phyloP scores from a whole-genome alignment of 1,284 basidiomycete genomes.

The Thecaphora thlaspeos region DNA sequence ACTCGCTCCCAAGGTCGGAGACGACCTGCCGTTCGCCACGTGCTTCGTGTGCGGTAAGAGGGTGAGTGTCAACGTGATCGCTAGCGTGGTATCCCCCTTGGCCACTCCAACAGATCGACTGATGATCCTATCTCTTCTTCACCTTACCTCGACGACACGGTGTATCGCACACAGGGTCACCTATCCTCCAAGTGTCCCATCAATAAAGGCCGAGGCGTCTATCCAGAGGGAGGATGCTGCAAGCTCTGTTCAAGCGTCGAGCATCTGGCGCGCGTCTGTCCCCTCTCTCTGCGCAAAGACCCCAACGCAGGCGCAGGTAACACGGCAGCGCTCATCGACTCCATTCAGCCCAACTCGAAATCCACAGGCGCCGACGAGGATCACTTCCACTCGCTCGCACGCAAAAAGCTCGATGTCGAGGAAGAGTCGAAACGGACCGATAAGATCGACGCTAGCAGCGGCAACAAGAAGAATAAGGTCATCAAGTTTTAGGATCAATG shows the following conservation, averaged over 20 bases:
- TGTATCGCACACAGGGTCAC: conserved; percentile 67
- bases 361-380: conserved; percentile 81
- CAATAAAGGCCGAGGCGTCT: conserved; percentile 78
- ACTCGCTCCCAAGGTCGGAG: conserved; percentile 61
- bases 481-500: conserved; percentile 30
- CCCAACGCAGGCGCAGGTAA: conserved; percentile 17
- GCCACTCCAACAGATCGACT: no score
- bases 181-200: conserved; percentile 76
- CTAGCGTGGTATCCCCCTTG: no score
- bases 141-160: no score
- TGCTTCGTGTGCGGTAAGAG: conserved; percentile 77
- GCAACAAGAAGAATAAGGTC: conserved; percentile 12
- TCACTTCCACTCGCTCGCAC: conserved; percentile 79
- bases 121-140: no score
- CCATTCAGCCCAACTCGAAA: conserved; percentile 43
- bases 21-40: conserved; percentile 75
- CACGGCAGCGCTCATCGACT: conserved; percentile 9
- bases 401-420: conserved; percentile 62
- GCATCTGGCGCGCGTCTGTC: conserved; percentile 83
- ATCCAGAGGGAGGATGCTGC: conserved; percentile 90
- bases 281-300: conserved; percentile 64
- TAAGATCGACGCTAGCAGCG: neutral
- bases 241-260: conserved; percentile 80
- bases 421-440: neutral
- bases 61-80: conserved; percentile 8